Evolutionary conservation across 306 rosid species (phyloP), one percentile per base, ranked within the genome.

Genomic region (Ammopiptanthus mongolicus): DNA sequence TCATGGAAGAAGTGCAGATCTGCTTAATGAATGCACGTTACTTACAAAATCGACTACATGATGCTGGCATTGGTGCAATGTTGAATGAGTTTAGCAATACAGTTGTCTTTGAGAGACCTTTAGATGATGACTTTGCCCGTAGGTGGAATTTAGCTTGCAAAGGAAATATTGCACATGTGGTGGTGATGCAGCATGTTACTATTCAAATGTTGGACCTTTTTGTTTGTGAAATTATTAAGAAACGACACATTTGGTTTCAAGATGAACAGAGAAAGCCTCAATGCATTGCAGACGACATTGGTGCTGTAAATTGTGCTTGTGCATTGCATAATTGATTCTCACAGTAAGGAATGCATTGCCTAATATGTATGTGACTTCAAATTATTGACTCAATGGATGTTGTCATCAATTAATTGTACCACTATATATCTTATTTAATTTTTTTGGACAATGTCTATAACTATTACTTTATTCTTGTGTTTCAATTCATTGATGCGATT

Each of bases 131-230:
- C 58, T 90, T 90, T 8, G 36, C 71, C 12, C 83, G 87, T 0
- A 74, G 69, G 78, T 90, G 96, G 96, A 88, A 62, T 69, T 80
- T 90, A 69, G 90, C 90, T 0, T 90, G 96, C 63, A 66, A 86
- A 36, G 96, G 91, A 42, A 86, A 72, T 28, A 79, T 88, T 8
- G 90, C 93, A 19, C 96, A 85, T 33, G 78, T 61, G 36, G 70
- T 61, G 8, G 70, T 74, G 11, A 29, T 74, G 78, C 60, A 60
- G 7, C 71, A 74, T 3, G 63, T 74, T 0, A 74, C 79, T 6
- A 34, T 34, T 33, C 39, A 74, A 33, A 62, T 62, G 23, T 0
- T 74, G 14, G 63, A 74, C 7, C 48, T 63, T 17, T 74, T 74
- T 62, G 52, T 62, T 5, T 0, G 0, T 13, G 79, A 62, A 33